phyloP scores from a whole-genome alignment of 495 filamentous ascomycete genomes.

The Neurospora cerealis region DNA sequence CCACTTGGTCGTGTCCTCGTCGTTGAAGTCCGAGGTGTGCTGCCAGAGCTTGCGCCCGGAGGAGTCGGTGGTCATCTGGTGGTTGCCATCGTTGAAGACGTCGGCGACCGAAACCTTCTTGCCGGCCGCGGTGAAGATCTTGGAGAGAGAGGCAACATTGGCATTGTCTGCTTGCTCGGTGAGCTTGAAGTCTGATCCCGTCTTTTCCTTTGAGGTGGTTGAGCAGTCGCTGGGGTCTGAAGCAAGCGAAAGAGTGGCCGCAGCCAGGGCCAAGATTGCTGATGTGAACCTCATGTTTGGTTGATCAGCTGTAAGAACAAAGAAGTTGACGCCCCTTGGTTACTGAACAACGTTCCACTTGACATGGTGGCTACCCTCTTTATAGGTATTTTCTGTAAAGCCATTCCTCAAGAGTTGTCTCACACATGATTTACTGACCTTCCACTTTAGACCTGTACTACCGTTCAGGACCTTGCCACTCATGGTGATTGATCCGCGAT shows the following conservation, averaged over 20 bases:
- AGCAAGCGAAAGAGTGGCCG: neutral
- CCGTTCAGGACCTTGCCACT: neutral
- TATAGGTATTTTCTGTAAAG: neutral
- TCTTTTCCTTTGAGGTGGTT: conserved; percentile 1
- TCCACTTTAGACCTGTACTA: neutral
- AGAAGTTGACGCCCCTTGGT: neutral
- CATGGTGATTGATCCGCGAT: neutral
- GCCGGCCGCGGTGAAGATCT: conserved; percentile 3
- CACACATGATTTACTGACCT: neutral
- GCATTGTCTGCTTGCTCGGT: conserved; percentile 13
- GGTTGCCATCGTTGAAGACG: conserved; percentile 28
- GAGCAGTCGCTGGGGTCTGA: conserved; percentile 6
- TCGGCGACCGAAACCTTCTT: conserved; percentile 21
- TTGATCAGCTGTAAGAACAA: neutral
- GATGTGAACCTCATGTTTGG: neutral
- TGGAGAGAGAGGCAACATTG: conserved; percentile 11
- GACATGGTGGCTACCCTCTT: neutral
- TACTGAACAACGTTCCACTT: neutral
- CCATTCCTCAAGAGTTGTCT: neutral
- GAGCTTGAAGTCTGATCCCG: conserved; percentile 4
- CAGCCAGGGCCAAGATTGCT: neutral
- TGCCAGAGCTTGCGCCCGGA: conserved; percentile 17
- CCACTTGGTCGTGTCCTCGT: conserved; percentile 27
- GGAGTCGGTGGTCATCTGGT: conserved; percentile 17
- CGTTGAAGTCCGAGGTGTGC: conserved; percentile 21